phyloP scores from a whole-genome alignment of 345 rosid genomes.

The Ceriops decandra region DNA sequence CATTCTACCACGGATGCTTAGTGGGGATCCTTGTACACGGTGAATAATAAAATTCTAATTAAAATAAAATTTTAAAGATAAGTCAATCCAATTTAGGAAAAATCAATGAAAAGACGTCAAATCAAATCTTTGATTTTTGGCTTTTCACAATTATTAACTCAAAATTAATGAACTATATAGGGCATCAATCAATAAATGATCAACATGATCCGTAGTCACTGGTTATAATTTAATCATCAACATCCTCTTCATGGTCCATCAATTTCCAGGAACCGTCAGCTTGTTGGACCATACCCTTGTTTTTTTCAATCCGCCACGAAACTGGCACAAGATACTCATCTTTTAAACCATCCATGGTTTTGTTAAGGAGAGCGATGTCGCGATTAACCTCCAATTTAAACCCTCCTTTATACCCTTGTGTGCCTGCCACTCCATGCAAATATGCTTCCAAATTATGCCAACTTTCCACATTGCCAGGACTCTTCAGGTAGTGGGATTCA shows the following conservation, averaged over 20 bases:
- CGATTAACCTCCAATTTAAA: slow-evolving; percentile 9
- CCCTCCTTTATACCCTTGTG: slow-evolving; percentile 6
- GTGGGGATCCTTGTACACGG: too few relatives aligned
- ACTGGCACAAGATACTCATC: slow-evolving; percentile 57
- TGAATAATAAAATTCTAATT: too few relatives aligned
- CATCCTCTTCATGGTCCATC: slow-evolving; percentile 61
- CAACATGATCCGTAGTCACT: not conserved
- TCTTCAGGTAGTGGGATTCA: slow-evolving; percentile 13
- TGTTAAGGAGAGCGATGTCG: slow-evolving; percentile 9
- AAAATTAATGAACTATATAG: too few relatives aligned
- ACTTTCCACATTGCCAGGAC: not conserved
- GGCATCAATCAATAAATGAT: too few relatives aligned
- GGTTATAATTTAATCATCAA: not conserved
- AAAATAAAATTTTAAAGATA: too few relatives aligned
- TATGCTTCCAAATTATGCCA: slow-evolving; percentile 21
- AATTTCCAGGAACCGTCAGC: slow-evolving; percentile 77
- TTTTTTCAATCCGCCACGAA: slow-evolving; percentile 51
- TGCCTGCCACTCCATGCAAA: slow-evolving; percentile 20
- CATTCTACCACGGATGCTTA: too few relatives aligned
- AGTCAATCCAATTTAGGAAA: too few relatives aligned
- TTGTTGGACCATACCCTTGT: slow-evolving; percentile 78
- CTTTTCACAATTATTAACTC: too few relatives aligned
- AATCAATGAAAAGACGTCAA: too few relatives aligned
- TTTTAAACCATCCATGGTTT: slow-evolving; percentile 42
- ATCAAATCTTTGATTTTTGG: too few relatives aligned